Evolutionary conservation across 208 protist genomes (phyloP).

Genomic region (Leishmania braziliensis): DNA sequence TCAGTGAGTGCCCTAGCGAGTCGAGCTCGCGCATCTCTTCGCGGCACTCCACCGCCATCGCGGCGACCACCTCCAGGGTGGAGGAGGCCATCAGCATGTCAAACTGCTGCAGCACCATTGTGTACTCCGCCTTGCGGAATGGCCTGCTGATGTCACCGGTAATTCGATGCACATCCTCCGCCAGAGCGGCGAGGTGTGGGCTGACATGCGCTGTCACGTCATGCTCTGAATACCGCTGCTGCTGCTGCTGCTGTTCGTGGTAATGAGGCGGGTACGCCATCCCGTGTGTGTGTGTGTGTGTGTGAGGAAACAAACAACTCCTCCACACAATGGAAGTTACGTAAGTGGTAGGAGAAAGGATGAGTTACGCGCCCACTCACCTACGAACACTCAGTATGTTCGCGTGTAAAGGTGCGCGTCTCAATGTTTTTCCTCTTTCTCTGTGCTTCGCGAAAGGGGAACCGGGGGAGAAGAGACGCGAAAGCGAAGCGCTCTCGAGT

Average conservation of each 20-base stretch:
- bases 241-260: background rate
- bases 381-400: background rate
- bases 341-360: background rate
- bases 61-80: constrained; percentile 39
- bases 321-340: background rate
- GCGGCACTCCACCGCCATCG: constrained; percentile 21
- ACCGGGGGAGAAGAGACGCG: too few species aligned
- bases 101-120: constrained; percentile 72
- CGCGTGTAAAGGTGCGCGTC: background rate
- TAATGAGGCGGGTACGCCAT: background rate
- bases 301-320: background rate
- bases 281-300: background rate
- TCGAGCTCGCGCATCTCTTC: constrained; percentile 42
- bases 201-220: background rate
- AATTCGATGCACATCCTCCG: constrained; percentile 20
- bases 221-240: background rate
- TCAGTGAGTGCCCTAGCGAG: constrained; percentile 24
- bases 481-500: too few species aligned
- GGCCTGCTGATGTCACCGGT: constrained; percentile 26
- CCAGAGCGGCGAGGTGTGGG: constrained; percentile 7
- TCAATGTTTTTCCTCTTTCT: too few species aligned
- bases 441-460: too few species aligned
- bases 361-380: background rate
- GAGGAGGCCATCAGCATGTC: constrained; percentile 67
- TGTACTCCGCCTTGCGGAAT: constrained; percentile 57